Evolutionary conservation across 1,284 basidiomycete species (phyloP), one percentile per base, ranked within the genome.

Genomic region (Golubevia pallescens): DNA sequence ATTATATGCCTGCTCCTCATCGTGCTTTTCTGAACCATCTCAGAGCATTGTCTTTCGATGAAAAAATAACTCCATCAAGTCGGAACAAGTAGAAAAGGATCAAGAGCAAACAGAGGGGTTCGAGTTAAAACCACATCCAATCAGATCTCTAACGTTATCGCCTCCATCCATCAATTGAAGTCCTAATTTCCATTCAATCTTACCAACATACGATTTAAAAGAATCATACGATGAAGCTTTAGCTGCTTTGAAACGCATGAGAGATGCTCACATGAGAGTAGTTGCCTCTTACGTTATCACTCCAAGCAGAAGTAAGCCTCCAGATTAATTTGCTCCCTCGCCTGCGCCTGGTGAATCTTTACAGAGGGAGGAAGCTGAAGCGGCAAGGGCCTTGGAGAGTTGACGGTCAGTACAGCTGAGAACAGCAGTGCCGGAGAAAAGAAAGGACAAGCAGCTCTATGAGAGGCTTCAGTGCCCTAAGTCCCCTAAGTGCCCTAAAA

Each of bases 1-100:
- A 87, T 10, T 96, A 95, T 87, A 97, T 97, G 94, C 94, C 95
- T 0, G 90, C 90, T 2, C 92, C 93, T 77, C 96, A 98, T 86
- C 92, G 95, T 55, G 88, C 90, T 19, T 98, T 98, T 88, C 89
- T 98, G 51, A 88, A 89, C 56, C 93, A 97, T 80, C 90, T 98
- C 62, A 68, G 71, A 63, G 71, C 62, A 58, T 13, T 28, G 13
- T 28, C 54, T 56, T 28, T 28, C 20, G 20, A 21, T 28, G 54
- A 32, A 10, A 56, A 21, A 10, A 21, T 5, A n/a, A n/a, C n/a
- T n/a, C n/a, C n/a, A n/a, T n/a, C n/a, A n/a, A n/a, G n/a, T n/a
- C n/a, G n/a, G 32, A 21, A 13, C 5, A 38, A 38, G 34, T 5
- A 38, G 34, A 38, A 5, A 10, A 38, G 10, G 34, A 38, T 38